These are phyloP conservation scores for Colletotrichum aenigma DNA, from an alignment of 2,329 filamentous ascomycete species.

Conservation along the genomic window DNA sequence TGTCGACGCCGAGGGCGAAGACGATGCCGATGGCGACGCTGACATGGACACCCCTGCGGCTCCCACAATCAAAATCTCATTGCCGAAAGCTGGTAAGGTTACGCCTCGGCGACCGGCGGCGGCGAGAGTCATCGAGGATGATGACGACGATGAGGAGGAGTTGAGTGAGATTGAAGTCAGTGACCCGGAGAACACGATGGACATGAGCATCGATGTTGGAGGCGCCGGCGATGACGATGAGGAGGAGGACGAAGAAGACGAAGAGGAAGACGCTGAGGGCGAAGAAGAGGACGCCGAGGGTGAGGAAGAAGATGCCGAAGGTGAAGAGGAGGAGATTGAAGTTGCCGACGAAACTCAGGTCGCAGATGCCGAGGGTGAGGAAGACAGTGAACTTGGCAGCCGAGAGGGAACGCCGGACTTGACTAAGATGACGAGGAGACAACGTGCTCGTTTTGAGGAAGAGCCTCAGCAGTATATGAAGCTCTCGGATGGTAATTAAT, in stretches of 20 bases:
- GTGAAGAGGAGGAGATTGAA: slow-evolving; percentile 46
- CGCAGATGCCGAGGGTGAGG: slow-evolving; percentile 44
- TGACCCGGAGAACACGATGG: slow-evolving; percentile 29
- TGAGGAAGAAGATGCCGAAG: slow-evolving; percentile 17
- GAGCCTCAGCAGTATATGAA: slow-evolving; percentile 61
- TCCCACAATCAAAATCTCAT: slow-evolving; percentile 21
- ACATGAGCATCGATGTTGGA: slow-evolving; percentile 36
- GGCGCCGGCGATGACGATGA: slow-evolving; percentile 30
- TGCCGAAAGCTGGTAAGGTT: slow-evolving; percentile 18
- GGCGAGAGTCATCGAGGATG: slow-evolving; percentile 22
- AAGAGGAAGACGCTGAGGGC: slow-evolving; percentile 43
- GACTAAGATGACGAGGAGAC: slow-evolving; percentile 65
- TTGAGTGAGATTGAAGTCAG: slow-evolving; percentile 27
- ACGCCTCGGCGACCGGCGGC: slow-evolving; percentile 18
- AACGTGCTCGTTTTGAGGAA: slow-evolving; percentile 64
- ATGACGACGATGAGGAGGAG: slow-evolving; percentile 23
- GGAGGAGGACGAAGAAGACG: slow-evolving; percentile 42
- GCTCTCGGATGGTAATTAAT: slow-evolving; percentile 59
- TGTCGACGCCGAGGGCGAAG: slow-evolving; percentile 32
- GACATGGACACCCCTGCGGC: slow-evolving; percentile 46
- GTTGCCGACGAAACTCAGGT: slow-evolving; percentile 11
- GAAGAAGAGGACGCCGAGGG: slow-evolving; percentile 46
- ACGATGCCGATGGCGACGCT: slow-evolving; percentile 43
- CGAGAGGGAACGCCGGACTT: slow-evolving; percentile 57
- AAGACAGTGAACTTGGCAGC: slow-evolving; percentile 51